Evolutionary conservation across 2,329 filamentous ascomycete genomes (phyloP), one percentile per base, ranked within the genome.

Genomic region (Coniochaeta prunicola): DNA sequence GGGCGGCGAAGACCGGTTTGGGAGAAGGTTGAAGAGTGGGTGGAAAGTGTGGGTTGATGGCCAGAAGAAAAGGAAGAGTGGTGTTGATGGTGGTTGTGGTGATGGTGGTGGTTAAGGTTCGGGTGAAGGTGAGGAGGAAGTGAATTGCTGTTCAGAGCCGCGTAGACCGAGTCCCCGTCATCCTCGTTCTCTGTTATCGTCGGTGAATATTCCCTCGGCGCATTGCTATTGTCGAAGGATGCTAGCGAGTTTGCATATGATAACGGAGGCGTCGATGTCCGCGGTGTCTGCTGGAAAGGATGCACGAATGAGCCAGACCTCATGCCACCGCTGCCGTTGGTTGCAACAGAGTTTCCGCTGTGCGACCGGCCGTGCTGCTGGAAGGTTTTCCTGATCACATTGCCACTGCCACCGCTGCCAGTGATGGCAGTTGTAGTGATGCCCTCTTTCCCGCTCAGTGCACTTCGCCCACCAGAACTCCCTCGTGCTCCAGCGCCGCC

Each of bases 261-360:
- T 61, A 85, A 85, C 26, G 81, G 80, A 61, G 85, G 66, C 9
- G 83, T 82, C 53, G 82, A 80, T 1, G 82, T 82, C 42, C 82
- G 78, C 33, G 85, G 85, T 9, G 77, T 85, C 71, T 87, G 85
- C 67, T 86, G 83, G 64, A 86, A 87, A 28, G 85, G 84, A 66
- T 87, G 85, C 21, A 86, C 77, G 66, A 87, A 87, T 33, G 76
- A 68, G 59, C 76, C 76, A 59, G 73, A 74, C 59, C 80, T 76
- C 57, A 72, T 58, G 10, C 63, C 77, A 64, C 63, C 77, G 65
- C 82, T 85, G 61, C 75, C 79, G 56, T 77, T 78, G 28, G 82
- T 84, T 8, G 80, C 77, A 57, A 82, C 76, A 10, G 83, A 85
- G 56, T 78, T 77, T 59, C 80, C 82, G 66, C 82, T 85, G 58